Conservation (phyloP, 2,329 filamentous ascomycete genomes). For the Mycosphaerella arachidis region DNA sequence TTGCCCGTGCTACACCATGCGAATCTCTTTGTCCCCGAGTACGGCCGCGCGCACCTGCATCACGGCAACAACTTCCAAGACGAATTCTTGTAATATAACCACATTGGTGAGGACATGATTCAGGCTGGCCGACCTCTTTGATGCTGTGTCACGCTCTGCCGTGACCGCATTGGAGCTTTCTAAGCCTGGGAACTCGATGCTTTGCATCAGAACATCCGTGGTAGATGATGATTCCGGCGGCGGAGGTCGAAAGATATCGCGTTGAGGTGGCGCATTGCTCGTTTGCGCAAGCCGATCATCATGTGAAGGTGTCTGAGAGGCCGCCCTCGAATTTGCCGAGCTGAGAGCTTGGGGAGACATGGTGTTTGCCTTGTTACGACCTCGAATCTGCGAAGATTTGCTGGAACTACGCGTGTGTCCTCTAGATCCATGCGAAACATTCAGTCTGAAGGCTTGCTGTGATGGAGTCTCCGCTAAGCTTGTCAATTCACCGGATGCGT, state of each 20-base stretch:
- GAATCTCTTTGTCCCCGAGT: constrained; percentile 41
- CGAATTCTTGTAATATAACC: constrained; percentile 48
- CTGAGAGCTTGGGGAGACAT: constrained; percentile 8
- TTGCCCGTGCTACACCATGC: constrained; percentile 1
- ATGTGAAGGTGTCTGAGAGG: constrained; percentile 9
- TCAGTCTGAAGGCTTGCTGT: constrained; percentile 7
- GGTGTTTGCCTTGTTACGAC: constrained; percentile 18
- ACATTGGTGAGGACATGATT: constrained; percentile 49
- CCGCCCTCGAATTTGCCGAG: constrained; percentile 6
- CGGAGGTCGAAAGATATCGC: constrained; percentile 30
- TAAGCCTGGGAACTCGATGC: constrained; percentile 21
- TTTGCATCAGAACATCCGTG: constrained; percentile 33
- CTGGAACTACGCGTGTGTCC: constrained; percentile 22
- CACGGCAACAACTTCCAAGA: constrained; percentile 46
- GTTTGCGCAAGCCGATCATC: constrained; percentile 6
- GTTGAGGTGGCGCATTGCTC: constrained; percentile 13
- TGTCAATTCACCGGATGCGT: constrained; percentile 25
- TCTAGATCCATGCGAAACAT: constrained; percentile 9
- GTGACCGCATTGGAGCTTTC: neutral
- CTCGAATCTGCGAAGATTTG: constrained; percentile 18
- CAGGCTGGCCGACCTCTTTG: constrained; percentile 39
- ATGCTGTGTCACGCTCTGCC: constrained; percentile 14
- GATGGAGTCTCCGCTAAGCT: constrained; percentile 20
- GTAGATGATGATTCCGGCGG: constrained; percentile 34
- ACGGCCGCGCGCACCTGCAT: constrained; percentile 47